Evolutionary conservation across 225 moss, liverwort and hornwort species (phyloP).

Genomic region (Neckera pumila): DNA sequence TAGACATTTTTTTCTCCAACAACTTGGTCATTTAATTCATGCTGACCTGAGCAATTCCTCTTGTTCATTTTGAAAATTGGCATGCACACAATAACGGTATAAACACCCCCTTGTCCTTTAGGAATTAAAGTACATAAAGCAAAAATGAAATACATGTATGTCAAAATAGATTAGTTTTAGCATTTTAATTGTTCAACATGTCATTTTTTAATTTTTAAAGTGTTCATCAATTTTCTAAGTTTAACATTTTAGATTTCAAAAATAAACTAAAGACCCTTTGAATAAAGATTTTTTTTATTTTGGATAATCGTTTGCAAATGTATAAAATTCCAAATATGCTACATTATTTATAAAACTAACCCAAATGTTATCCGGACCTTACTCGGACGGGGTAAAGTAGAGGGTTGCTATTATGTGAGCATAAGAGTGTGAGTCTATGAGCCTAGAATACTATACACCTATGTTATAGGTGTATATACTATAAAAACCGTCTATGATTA

Average conservation of each 20-base stretch:
- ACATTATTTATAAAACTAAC: too few species aligned
- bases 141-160: background rate
- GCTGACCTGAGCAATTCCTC: rapidly evolving
- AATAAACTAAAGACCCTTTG: background rate
- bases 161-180: background rate
- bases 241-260: background rate
- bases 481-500: too few species aligned
- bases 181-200: background rate
- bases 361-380: too few species aligned
- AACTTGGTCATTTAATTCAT: background rate
- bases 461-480: too few species aligned
- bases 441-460: too few species aligned
- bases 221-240: background rate
- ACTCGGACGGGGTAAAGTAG: too few species aligned
- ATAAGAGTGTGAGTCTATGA: too few species aligned
- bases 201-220: background rate
- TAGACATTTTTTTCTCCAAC: too few species aligned
- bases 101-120: background rate
- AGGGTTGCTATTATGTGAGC: too few species aligned
- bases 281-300: background rate
- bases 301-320: rapidly evolving
- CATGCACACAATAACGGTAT: background rate
- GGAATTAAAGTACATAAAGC: background rate
- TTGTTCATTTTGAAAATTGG: background rate
- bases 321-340: rapidly evolving